Base-by-base conservation (phyloP, 2,329 filamentous ascomycete genomes). In the Scolecobasidium constrictum region DNA sequence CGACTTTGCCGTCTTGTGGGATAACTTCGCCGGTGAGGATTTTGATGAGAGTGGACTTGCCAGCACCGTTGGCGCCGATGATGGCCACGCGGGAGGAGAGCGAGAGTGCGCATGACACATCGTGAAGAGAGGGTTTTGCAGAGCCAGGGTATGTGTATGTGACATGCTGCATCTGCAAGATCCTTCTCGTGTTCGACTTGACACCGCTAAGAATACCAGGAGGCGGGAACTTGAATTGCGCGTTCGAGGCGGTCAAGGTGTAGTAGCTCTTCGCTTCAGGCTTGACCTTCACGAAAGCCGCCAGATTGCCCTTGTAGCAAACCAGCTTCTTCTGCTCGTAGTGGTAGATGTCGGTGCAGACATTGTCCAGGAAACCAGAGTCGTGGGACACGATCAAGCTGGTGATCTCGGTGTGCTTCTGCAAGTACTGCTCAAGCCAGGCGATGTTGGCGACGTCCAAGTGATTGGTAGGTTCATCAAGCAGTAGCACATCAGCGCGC, bases 401-500 rank as follows among this genome's bases (percentile, higher is more conserved):
- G 47, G 92, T 98, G 58, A 96, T 96, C 40, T 96, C 86, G 4
- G 86, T 84, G 67, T 98, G 87, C n/a, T 75, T 75, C 74, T 93
- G 94, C 55, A 98, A 78, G 63, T 98, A 98, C 52, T 87, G 81
- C 63, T 95, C 83, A 38, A 98, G 68, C 92, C 92, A 98, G 52
- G 84, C 86, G 54, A 98, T 87, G 63, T 96, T 96, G 57, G 80
- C 80, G 54, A 96, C 88, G 62, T 98, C 92, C 61, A 98, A 72
- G 67, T 98, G 92, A 71, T 98, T 98, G 55, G 92, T 98, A 64
- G 92, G 92, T 76, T 98, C 92, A 74, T 98, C 92, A 45, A 98
- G 78, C 40, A 98, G 73, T 46, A 98, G 75, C 40, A 98, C 88
- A 61, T 98, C 92, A n/a, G 92, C 90, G 58, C 81, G 84, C 73